These are phyloP conservation scores for Umbelopsis sp. DNA, from an alignment of 371 early-diverging fungal genomes.

Conservation along the genomic window DNA sequence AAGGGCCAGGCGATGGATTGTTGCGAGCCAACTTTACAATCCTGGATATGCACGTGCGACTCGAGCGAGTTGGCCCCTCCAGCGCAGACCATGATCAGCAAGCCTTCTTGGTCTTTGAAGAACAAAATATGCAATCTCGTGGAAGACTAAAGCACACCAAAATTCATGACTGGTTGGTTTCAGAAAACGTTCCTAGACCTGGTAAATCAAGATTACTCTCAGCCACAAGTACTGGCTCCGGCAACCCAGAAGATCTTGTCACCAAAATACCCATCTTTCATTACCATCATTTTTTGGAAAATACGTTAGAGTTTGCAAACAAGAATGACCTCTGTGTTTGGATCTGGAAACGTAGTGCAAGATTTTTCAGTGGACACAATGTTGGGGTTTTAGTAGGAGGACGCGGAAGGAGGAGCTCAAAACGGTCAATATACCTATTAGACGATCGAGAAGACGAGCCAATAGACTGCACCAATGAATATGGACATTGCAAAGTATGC, in stretches of 20 bases:
- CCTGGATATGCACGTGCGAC: neutral
- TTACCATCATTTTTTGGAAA: conserved; percentile 4
- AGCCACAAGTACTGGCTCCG: neutral
- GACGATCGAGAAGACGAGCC: conserved; percentile 8
- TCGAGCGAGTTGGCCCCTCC: conserved; percentile 3
- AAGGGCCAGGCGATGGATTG: neutral
- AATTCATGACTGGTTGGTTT: neutral
- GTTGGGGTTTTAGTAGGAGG: conserved; percentile 12
- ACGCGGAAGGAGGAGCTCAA: neutral
- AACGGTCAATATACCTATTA: conserved; percentile 8
- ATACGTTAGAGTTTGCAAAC: neutral
- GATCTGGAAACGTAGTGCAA: conserved; percentile 13
- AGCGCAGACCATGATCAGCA: conserved; percentile 16
- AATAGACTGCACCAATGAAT: conserved; percentile 3
- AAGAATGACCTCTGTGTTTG: conserved; percentile 3
- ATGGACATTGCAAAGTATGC: conserved; percentile 6
- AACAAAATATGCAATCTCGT: conserved; percentile 5
- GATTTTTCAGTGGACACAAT: conserved; percentile 14
- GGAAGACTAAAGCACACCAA: conserved; percentile 12
- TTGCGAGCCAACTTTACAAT: neutral
- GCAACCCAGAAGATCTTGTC: neutral
- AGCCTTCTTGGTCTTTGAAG: conserved; percentile 8
- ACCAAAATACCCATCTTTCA: conserved; percentile 4
- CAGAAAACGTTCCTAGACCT: neutral
- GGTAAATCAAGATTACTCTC: neutral